These are phyloP conservation scores for Sisymbrium altissimum DNA, from an alignment of 345 rosid genomes.

Conservation along the genomic window DNA sequence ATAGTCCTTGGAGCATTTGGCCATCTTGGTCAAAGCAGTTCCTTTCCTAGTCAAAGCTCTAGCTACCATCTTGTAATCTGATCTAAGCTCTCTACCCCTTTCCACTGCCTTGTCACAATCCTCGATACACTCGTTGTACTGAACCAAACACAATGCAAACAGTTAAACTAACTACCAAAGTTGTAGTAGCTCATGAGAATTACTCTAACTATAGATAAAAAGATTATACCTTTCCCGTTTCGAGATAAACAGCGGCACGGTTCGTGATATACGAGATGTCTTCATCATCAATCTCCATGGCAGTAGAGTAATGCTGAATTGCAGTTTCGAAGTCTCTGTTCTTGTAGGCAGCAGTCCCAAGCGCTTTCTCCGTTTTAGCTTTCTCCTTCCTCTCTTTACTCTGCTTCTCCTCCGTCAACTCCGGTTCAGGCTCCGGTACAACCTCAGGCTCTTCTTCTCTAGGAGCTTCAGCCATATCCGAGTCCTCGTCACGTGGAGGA, in stretches of 20 bases:
- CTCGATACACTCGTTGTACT: conserved; percentile 77
- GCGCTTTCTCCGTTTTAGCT: conserved; percentile 59
- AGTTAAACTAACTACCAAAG: neutral
- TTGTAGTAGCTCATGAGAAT: neutral
- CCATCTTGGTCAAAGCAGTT: conserved; percentile 74
- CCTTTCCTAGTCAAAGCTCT: conserved; percentile 96
- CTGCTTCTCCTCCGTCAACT: conserved; percentile 34
- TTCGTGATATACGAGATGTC: conserved; percentile 81
- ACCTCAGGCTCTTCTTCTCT: conserved; percentile 27
- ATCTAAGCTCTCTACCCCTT: conserved; percentile 86
- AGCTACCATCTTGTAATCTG: conserved; percentile 89
- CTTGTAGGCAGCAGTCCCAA: conserved; percentile 78
- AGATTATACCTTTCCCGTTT: conserved; percentile 65
- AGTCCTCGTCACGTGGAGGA: conserved; percentile 45
- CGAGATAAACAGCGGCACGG: conserved; percentile 91
- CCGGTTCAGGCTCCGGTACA: conserved; percentile 36
- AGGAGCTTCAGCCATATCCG: conserved; percentile 22
- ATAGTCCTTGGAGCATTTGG: conserved; percentile 69
- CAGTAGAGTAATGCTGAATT: conserved; percentile 62
- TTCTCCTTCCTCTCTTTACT: conserved; percentile 36
- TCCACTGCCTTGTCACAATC: conserved; percentile 96
- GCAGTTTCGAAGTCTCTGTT: conserved; percentile 86
- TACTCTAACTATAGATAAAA: neutral
- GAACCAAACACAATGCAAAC: conserved; percentile 11
- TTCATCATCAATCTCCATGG: conserved; percentile 74